Conservation (phyloP, 352 stramenopile genomes). For the Blastocystis sp. region DNA sequence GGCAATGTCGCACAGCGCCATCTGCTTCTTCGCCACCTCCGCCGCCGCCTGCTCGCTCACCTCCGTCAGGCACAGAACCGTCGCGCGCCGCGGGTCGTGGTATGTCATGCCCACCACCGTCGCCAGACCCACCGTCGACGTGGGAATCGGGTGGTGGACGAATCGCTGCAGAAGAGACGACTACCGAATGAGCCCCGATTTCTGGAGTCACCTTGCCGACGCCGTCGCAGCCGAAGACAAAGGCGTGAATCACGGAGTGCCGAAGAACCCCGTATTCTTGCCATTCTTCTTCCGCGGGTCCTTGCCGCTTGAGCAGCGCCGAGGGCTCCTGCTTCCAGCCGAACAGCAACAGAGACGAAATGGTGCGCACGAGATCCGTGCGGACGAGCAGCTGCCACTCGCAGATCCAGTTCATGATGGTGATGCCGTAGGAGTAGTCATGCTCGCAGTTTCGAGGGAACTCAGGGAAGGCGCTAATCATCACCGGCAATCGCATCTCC, state of each 20-base stretch:
- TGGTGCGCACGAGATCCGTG: background rate
- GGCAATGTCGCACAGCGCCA: background rate
- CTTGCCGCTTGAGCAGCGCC: background rate
- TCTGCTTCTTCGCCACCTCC: background rate
- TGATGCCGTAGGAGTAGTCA: background rate
- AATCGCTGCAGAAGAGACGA: background rate
- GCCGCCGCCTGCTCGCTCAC: background rate
- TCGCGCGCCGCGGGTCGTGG: background rate
- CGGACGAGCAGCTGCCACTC: conserved; percentile 31
- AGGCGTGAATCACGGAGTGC: conserved; percentile 5
- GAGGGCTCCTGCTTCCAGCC: conserved; percentile 8
- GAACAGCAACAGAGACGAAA: background rate
- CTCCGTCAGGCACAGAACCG: conserved; percentile 21
- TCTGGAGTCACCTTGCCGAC: conserved; percentile 4
- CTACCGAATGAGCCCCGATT: background rate
- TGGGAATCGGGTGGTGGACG: background rate
- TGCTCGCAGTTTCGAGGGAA: background rate
- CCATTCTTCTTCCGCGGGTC: conserved; percentile 19
- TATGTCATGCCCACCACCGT: background rate
- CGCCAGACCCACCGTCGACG: background rate
- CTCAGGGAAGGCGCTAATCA: background rate
- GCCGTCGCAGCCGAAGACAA: conserved; percentile 11
- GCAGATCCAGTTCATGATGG: background rate
- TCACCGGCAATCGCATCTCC: background rate
- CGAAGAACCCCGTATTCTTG: background rate